These are phyloP conservation scores for Monascus ruber DNA, from an alignment of 2,329 filamentous ascomycete genomes.

Conservation along the genomic window DNA sequence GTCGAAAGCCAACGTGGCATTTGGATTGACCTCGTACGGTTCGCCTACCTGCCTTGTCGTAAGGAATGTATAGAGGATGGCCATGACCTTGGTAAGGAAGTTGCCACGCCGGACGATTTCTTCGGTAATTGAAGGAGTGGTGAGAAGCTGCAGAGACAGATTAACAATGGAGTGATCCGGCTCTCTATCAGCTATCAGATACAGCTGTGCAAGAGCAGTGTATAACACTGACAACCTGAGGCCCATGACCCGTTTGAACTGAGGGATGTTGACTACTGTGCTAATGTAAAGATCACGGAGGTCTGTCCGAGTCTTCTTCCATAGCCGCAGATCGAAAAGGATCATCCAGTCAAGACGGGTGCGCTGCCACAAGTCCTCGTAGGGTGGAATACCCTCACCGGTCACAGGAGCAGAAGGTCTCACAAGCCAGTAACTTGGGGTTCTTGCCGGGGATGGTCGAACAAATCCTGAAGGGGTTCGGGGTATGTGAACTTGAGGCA, in stretches of 20 bases:
- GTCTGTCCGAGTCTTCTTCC: constrained; percentile 89
- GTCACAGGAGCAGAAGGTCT: constrained; percentile 60
- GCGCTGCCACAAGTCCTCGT: constrained; percentile 81
- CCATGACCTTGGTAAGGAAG: constrained; percentile 88
- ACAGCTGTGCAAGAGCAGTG: constrained; percentile 84
- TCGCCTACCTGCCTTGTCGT: constrained; percentile 93
- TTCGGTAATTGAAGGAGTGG: constrained; percentile 88
- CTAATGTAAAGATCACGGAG: constrained; percentile 90
- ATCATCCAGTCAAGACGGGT: constrained; percentile 91
- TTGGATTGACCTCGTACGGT: constrained; percentile 75
- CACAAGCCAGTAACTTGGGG: constrained; percentile 72
- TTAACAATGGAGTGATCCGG: constrained; percentile 99
- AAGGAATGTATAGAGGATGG: constrained; percentile 93
- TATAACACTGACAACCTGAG: constrained; percentile 92
- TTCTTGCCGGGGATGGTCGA: constrained; percentile 34
- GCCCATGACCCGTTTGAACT: constrained; percentile 90
- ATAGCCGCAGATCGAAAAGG: constrained; percentile 85
- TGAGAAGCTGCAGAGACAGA: constrained; percentile 89
- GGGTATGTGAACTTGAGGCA: constrained; percentile 53
- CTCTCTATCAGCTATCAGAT: constrained; percentile 89
- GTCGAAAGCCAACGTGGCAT: constrained; percentile 82
- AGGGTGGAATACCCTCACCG: constrained; percentile 51
- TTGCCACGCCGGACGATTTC: constrained; percentile 93
- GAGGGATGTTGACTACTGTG: constrained; percentile 85
- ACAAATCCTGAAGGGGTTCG: constrained; percentile 56